phyloP scores from a whole-genome alignment of 2,329 filamentous ascomycete genomes.

The Penicillium sp. region DNA sequence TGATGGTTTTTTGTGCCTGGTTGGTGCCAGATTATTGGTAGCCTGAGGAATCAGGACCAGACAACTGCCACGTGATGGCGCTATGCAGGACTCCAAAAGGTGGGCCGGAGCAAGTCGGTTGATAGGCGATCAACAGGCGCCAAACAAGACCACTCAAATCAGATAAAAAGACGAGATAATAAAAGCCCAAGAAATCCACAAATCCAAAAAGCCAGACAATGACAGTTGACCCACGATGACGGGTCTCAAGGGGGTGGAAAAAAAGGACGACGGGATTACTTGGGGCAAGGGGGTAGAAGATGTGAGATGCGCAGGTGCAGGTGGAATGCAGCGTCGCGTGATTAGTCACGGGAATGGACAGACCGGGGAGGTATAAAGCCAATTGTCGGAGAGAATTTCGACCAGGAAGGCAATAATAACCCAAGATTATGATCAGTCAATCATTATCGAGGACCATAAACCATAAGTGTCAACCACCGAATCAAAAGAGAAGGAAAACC shows the following conservation, averaged over 20 bases:
- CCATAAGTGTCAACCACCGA: background rate
- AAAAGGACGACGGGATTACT: background rate
- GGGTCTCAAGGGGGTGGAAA: slow-evolving; percentile 3
- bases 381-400: background rate
- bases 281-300: slow-evolving; percentile 6
- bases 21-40: slow-evolving; percentile 7
- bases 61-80: slow-evolving; percentile 6
- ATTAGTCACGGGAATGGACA: slow-evolving; percentile 27
- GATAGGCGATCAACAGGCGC: background rate
- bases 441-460: background rate
- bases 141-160: background rate
- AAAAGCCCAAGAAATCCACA: background rate
- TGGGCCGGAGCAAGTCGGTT: background rate
- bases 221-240: slow-evolving; percentile 2
- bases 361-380: slow-evolving; percentile 5
- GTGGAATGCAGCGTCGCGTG: slow-evolving; percentile 21
- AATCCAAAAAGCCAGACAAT: background rate
- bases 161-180: slow-evolving; percentile 1
- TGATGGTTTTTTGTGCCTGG: background rate
- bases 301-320: slow-evolving; percentile 7
- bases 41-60: slow-evolving; percentile 4
- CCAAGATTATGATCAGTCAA: background rate
- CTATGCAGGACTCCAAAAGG: background rate
- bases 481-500: background rate
- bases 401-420: background rate